Base-by-base conservation (phyloP, 805 yeast species). In the Tetrapisispora phaffii region DNA sequence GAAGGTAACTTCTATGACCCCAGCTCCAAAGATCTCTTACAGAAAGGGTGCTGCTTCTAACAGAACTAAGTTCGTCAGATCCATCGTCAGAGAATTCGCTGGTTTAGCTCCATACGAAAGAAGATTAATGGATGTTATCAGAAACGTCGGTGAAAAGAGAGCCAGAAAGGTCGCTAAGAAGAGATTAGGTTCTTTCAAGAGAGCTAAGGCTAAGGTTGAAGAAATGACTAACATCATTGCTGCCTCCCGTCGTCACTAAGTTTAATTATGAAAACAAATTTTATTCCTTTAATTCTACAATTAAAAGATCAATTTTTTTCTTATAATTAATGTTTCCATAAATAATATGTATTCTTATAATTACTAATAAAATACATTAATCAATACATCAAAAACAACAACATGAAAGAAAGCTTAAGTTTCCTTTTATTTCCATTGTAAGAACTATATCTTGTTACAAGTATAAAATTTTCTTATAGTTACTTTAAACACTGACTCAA, bases 141-240 rank as follows among this genome's bases (percentile, higher is more conserved):
- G 98, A 83, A 93, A 94, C 80, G 89, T 96, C 72, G 96, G 96
- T 82, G 99, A 93, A 79, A 93, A 93, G 94, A 93, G 97, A 81
- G 98, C 99, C 64, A 86, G 93, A 87, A 93, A 93, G 88, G 88
- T 93, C 71, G 97, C 97, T 61, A 93, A 93, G 93, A 93, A 86
- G 95, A 90, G 93, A 86, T 86, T 93, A 71, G 99, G 99, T 78
- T 87, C 98, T 67, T 95, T 90, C 84, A 82, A 81, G 80, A 94
- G 99, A 82, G 97, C 97, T 68, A 86, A 87, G 85, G 93, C 87
- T 74, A 93, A 93, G 89, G 95, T 93, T 72, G 99, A 93, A 78
- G 96, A 89, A 77, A 85, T 94, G 89, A 86, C 78, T 83, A 74
- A 77, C 72, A 79, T 90, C 80, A 90, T 90, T 74, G 85, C 95